These are phyloP conservation scores for Astraeus odoratus DNA, from an alignment of 768 basidiomycete species.

Conservation along the genomic window DNA sequence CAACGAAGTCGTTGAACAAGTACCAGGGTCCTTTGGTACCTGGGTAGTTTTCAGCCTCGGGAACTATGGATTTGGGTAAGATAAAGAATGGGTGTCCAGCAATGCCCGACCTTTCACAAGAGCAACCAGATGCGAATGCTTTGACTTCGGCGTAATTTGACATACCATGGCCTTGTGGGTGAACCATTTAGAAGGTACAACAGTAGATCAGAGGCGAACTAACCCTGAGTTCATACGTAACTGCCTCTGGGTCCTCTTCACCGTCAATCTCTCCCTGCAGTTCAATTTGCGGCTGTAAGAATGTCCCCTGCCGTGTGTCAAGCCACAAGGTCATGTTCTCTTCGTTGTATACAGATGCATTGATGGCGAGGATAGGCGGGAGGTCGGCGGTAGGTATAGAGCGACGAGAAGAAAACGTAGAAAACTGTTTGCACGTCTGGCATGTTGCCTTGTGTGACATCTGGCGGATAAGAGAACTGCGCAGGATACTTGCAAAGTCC, in stretches of 20 bases:
- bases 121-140: constrained; percentile 78
- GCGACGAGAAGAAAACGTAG: constrained; percentile 64
- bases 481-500: constrained; percentile 64
- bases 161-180: constrained; percentile 64
- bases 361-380: constrained; percentile 81
- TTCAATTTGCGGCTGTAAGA: constrained; percentile 52
- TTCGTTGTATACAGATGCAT: constrained; percentile 73
- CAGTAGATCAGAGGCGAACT: constrained; percentile 18
- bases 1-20: constrained; percentile 95
- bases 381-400: constrained; percentile 58
- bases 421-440: constrained; percentile 70
- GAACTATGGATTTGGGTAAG: constrained; percentile 43
- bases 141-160: constrained; percentile 67
- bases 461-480: constrained; percentile 71
- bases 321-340: constrained; percentile 74
- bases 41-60: constrained; percentile 47
- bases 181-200: not conserved
- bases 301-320: constrained; percentile 40
- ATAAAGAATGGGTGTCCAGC: not conserved
- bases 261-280: constrained; percentile 56
- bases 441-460: constrained; percentile 85
- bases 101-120: constrained; percentile 63
- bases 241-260: constrained; percentile 46
- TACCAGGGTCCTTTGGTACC: constrained; percentile 65
- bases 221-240: constrained; percentile 70